Evolutionary conservation across 1,284 basidiomycete species (phyloP), one percentile per base, ranked within the genome.

Genomic region (Tausonia pullulans): DNA sequence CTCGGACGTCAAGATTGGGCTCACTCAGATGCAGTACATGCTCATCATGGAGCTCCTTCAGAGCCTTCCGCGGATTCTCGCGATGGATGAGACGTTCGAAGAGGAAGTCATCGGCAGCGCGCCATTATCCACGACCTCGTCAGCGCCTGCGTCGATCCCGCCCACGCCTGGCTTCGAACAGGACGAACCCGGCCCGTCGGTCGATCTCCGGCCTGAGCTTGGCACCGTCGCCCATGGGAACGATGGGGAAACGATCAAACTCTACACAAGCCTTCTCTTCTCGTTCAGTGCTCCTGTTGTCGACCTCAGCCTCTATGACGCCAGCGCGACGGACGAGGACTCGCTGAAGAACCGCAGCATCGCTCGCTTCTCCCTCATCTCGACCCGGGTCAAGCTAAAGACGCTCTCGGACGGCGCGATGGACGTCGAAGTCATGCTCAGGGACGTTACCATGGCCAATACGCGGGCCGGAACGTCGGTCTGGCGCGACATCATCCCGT

Each of bases 401-500:
- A 81, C 85, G 73, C 80, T 94, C 39, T 88, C 88, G 14, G 85
- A 94, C 73, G 86, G 87, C 39, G 84, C 91, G 8, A 81, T 85
- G 69, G 92, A 97, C 74, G 86, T 88, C 3, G 93, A 98, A 75
- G 78, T 97, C 59, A 81, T 92, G 49, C 78, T 98, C 45, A 43
- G 62, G 72, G 92, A 94, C 0, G 87, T 98, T 72, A 93, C 91
- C 0, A 88, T 97, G 79, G 86, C 83, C 72, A 96, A 95, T 73
- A 98, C 87, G 4, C 81, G 88, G 58, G 82, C 87, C 0, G 89
- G 90, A 6, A 81, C 81, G 64, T 88, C 90, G 16, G 88, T 85
- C 71, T 98, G 95, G 79, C 83, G 95, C 58, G 95, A 98, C 74
- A 94, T 98, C 66, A 89, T 98, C 67, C 96, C 96, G 0, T 87